Base-by-base conservation (phyloP, 768 basidiomycete genomes). In the Cystoderma amianthinum region DNA sequence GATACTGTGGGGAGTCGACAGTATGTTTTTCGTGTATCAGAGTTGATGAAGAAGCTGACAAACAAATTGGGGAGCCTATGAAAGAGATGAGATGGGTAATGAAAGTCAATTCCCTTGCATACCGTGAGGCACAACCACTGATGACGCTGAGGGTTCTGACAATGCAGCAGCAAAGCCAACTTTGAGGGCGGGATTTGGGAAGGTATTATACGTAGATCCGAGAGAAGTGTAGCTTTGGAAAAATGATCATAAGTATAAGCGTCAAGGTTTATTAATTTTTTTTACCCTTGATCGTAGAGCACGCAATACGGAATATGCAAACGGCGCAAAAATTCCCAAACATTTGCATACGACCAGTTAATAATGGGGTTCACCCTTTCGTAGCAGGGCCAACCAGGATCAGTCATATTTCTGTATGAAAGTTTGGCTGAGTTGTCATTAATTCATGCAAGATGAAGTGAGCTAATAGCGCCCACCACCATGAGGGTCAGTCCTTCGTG, bases 361-460 rank as follows among this genome's bases (percentile, higher is more conserved):
- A 99, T 87, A 52, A 99, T 85, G 0, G 96, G 96, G 56, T 98
- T 94, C 15, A 98, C 77, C 15, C 96, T 80, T 56, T 91, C 83
- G 50, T 92, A 92, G 3, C 57, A 52, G 5, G 96, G 95, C 96
- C 96, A 99, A 41, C 74, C 84, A 0, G 77, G 65, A 60, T 99
- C 96, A 3, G 93, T 96, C 59, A 78, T 84, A 47, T 81, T 83
- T 41, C 76, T 73, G 51, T 80, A 75, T 0, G 78, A 72, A 43
- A 96, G 71, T n/a, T 61, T 76, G 3, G 79, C 91, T 94, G 41
- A 36, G 42, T 39, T 30, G 21, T 20, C 37, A 38, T 21, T 36
- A 20, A 39, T 32, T 41, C 17, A 41, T 38, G 10, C 38, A 22
- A 12, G 16, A 41, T 25, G 5, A 16, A 20, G 17, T 24, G 34